phyloP scores from a whole-genome alignment of 352 stramenopile genomes.

The Phytopythium cucurbitacearum region DNA sequence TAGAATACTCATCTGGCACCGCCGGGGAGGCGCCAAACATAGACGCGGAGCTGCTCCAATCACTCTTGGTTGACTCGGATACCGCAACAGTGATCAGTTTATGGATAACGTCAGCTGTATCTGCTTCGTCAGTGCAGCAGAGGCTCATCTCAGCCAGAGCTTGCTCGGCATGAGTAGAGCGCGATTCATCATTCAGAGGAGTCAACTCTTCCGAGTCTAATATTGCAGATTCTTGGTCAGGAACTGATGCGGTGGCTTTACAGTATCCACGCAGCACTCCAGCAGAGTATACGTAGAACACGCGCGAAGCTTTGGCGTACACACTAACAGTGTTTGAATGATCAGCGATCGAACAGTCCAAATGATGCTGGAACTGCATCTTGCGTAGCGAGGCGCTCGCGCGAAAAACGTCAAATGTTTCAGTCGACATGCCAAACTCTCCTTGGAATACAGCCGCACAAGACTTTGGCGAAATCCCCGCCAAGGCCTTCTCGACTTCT shows the following conservation, averaged over 20 bases:
- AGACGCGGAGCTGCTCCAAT: slow-evolving; percentile 41
- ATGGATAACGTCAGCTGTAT: slow-evolving; percentile 16
- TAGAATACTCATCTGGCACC: slow-evolving; percentile 49
- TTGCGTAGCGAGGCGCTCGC: slow-evolving; percentile 5
- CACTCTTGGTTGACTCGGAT: slow-evolving; percentile 44
- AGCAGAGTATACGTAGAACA: slow-evolving; percentile 2
- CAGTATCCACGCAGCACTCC: slow-evolving; percentile 2
- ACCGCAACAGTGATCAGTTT: slow-evolving; percentile 30
- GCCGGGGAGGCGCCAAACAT: slow-evolving; percentile 20
- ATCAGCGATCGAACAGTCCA: neutral
- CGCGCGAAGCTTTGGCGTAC: slow-evolving; percentile 1
- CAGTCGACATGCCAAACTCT: slow-evolving; percentile 3
- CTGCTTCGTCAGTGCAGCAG: slow-evolving; percentile 27
- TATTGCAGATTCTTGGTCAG: too few relatives aligned
- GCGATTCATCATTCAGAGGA: too few relatives aligned
- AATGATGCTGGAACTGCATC: neutral
- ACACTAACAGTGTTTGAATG: slow-evolving; percentile 1
- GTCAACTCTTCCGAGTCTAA: too few relatives aligned
- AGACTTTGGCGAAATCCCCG: neutral
- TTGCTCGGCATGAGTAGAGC: neutral
- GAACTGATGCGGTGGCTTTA: neutral
- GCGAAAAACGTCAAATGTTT: slow-evolving; percentile 6
- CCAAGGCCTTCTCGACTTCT: neutral
- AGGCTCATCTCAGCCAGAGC: neutral
- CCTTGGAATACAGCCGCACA: slow-evolving; percentile 4